These are phyloP conservation scores for Boletus rubropictus DNA, from an alignment of 768 basidiomycete genomes.

Conservation along the genomic window DNA sequence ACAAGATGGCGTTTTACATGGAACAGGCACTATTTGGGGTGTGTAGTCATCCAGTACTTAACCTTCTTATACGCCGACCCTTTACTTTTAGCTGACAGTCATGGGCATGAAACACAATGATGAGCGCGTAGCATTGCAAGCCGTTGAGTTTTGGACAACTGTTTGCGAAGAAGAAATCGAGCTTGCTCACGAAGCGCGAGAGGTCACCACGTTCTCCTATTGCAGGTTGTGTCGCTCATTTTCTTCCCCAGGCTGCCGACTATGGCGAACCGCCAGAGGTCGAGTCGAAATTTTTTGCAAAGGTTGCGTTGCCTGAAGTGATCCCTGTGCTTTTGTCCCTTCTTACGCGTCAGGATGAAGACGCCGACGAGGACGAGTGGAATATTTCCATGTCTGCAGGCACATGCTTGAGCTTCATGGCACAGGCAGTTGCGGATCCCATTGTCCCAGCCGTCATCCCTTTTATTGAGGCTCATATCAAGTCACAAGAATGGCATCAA, in stretches of 20 bases:
- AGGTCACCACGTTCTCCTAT: constrained; percentile 44
- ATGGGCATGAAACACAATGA: constrained; percentile 95
- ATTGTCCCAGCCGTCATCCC: constrained; percentile 93
- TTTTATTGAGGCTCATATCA: constrained; percentile 97
- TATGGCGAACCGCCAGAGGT: constrained; percentile 83
- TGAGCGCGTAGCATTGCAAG: constrained; percentile 89
- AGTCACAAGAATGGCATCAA: constrained; percentile 84
- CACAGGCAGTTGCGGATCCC: constrained; percentile 82
- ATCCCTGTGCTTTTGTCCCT: constrained; percentile 86
- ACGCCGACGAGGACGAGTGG: constrained; percentile 98
- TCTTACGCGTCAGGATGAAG: constrained; percentile 90
- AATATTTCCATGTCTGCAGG: constrained; percentile 96
- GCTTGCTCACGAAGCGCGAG: constrained; percentile 83
- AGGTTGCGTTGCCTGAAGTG: constrained; percentile 91
- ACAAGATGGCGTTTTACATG: constrained; percentile 99
- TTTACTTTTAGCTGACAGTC: constrained; percentile 69
- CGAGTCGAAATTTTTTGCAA: constrained; percentile 88
- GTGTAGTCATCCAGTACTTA: constrained; percentile 29
- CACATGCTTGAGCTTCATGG: constrained; percentile 83
- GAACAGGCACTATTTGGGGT: constrained; percentile 97
- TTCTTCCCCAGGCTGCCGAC: constrained; percentile 62
- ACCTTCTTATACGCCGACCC: constrained; percentile 13
- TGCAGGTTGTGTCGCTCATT: constrained; percentile 4
- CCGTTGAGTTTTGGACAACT: constrained; percentile 99
- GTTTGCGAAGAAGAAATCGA: constrained; percentile 98